These are phyloP conservation scores for Kluyveromyces sp. DNA, from an alignment of 1,139 yeast species.

Conservation along the genomic window DNA sequence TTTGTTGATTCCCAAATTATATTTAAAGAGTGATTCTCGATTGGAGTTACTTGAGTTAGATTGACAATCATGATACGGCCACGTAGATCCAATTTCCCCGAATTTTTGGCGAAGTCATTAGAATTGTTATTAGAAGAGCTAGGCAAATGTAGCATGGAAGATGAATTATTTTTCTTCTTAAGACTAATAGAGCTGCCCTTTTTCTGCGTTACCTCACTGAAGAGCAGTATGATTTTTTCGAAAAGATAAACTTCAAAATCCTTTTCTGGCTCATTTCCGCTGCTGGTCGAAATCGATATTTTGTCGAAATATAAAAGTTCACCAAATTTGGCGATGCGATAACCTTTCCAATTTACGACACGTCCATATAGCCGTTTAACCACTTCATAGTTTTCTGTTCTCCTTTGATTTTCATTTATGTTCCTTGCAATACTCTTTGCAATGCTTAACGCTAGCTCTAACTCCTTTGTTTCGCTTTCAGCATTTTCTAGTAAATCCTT, in stretches of 20 bases:
- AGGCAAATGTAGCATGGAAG: slow-evolving; percentile 20
- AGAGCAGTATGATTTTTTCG: slow-evolving; percentile 78
- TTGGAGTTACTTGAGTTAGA: slow-evolving; percentile 46
- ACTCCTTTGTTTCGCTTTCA: slow-evolving; percentile 54
- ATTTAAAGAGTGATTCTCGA: slow-evolving; percentile 44
- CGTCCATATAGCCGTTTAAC: slow-evolving; percentile 62
- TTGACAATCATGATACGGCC: slow-evolving; percentile 67
- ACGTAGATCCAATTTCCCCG: slow-evolving; percentile 44
- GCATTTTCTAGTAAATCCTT: slow-evolving; percentile 67
- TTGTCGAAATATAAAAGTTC: slow-evolving; percentile 71
- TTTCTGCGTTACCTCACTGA: slow-evolving; percentile 43
- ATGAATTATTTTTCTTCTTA: slow-evolving; percentile 24
- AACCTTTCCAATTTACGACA: slow-evolving; percentile 93
- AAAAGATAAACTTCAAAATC: slow-evolving; percentile 87
- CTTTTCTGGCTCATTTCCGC: slow-evolving; percentile 58
- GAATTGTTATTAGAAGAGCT: slow-evolving; percentile 9
- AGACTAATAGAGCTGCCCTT: slow-evolving; percentile 29
- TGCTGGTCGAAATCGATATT: slow-evolving; percentile 52
- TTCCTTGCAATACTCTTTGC: slow-evolving; percentile 70
- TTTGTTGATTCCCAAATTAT: slow-evolving; percentile 75
- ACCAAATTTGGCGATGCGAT: slow-evolving; percentile 74
- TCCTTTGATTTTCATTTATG: slow-evolving; percentile 90
- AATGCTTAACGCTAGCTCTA: slow-evolving; percentile 60
- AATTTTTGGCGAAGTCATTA: slow-evolving; percentile 8
- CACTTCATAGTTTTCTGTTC: slow-evolving; percentile 76